Evolutionary conservation across 2,329 filamentous ascomycete genomes (phyloP).

Genomic region (Lachnellula hyalina): DNA sequence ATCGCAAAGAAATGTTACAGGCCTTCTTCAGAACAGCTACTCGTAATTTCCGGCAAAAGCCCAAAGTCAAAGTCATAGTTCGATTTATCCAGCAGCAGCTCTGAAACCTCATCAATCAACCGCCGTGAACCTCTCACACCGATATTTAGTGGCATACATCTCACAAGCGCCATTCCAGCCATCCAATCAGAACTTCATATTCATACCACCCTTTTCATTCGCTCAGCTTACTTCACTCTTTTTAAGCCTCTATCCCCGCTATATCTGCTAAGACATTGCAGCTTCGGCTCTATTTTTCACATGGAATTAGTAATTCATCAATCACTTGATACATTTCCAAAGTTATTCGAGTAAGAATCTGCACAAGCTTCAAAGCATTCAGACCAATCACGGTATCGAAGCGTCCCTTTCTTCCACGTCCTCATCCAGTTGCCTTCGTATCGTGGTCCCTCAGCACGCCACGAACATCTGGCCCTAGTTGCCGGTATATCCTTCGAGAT

Average conservation of each 20-base stretch:
- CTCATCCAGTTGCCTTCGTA: neutral
- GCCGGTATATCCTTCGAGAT: neutral
- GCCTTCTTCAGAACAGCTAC: neutral
- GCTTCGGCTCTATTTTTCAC: neutral
- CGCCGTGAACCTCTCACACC: neutral
- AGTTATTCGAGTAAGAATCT: neutral
- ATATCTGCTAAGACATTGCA: neutral
- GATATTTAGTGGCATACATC: neutral
- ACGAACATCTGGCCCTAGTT: neutral
- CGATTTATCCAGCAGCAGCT: neutral
- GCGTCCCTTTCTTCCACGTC: neutral
- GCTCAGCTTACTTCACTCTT: neutral
- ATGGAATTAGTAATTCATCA: neutral
- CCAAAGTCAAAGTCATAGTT: neutral
- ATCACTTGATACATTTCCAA: neutral
- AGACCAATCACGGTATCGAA: neutral
- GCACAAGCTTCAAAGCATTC: neutral
- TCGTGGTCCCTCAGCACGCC: neutral
- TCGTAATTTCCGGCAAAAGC: neutral
- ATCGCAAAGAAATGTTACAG: too few species aligned
- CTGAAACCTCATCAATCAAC: slow-evolving; percentile 1
- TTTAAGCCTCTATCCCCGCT: neutral
- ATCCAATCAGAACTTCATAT: neutral
- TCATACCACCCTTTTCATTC: slow-evolving; percentile 3
- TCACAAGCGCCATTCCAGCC: neutral